Base-by-base conservation (phyloP, 441 rosid species). In the Macaranga tanarius region DNA sequence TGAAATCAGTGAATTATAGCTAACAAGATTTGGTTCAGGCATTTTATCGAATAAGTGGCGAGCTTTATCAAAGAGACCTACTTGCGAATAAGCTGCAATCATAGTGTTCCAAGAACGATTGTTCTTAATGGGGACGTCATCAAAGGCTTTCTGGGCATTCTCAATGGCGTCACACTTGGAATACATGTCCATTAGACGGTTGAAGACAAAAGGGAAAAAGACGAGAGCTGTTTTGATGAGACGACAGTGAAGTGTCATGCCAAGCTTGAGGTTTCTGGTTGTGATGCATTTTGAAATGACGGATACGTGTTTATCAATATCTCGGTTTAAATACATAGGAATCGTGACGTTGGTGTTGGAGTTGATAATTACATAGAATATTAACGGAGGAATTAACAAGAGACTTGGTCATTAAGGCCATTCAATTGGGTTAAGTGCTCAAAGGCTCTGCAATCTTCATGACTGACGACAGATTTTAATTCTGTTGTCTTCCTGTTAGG, bases 1-100 rank as follows among this genome's bases (percentile, higher is more conserved):
- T 26, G 82, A 84, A 75, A 84, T 86, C 68, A 84, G 50, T 10
- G 84, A 77, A 74, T 86, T 86, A 52, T 75, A 84, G 31, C 73
- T 75, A 56, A 82, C 81, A 19, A 84, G 62, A 25, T 77, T 83
- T 69, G 67, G 80, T 47, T 79, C 65, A 16, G 86, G 87, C 82
- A 86, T 82, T 86, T 79, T 56, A 73, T 79, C 86, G 45, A 86
- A 79, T 84, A 80, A 23, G 15, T 70, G 13, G 50, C 76, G 79
- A 0, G 86, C 86, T 1, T 73, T 34, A 7, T 64, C 55, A 62
- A 86, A 70, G 16, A 71, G 64, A 17, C 82, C 85, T 2, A 42
- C 25, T 63, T 48, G 62, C 0, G 15, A 44, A 25, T 64, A 81
- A 0, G 72, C 74, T 31, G 73, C 40, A 0, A 83, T 40, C 66